Conservation (phyloP, 768 basidiomycete genomes). For the Suillus cothurnatus region DNA sequence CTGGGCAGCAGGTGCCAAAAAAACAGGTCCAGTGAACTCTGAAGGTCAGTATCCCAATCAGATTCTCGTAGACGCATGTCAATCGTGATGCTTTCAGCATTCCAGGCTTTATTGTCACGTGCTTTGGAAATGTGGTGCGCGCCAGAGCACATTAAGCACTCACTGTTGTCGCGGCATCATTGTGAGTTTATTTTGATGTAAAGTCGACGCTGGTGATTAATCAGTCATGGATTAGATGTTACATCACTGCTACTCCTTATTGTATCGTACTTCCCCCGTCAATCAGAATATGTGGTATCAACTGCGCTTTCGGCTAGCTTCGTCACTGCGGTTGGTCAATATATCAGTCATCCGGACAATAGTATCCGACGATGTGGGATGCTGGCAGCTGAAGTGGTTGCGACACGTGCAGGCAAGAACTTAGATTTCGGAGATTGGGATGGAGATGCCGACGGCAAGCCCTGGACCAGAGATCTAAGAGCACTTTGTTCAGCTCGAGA, state of each 20-base stretch:
- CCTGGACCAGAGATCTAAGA: conserved; percentile 67
- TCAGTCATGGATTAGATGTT: conserved; percentile 50
- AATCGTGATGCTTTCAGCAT: conserved; percentile 30
- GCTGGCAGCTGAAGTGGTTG: conserved; percentile 85
- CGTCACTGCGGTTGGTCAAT: conserved; percentile 67
- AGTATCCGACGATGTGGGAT: conserved; percentile 87
- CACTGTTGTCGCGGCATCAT: conserved; percentile 70
- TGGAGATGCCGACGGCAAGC: conserved; percentile 64
- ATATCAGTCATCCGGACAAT: conserved; percentile 77
- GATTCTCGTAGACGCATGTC: conserved; percentile 9
- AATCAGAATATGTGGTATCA: conserved; percentile 45
- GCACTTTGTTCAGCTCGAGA: conserved; percentile 52
- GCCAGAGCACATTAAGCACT: conserved; percentile 78
- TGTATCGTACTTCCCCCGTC: conserved; percentile 59
- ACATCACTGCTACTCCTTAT: conserved; percentile 71
- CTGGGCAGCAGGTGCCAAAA: conserved; percentile 63
- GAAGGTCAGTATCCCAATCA: conserved; percentile 21
- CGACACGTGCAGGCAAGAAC: conserved; percentile 59
- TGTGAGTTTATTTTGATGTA: conserved; percentile 51
- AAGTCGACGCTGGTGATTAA: background rate
- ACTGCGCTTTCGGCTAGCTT: conserved; percentile 61
- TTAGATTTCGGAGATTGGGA: conserved; percentile 87
- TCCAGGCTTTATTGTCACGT: conserved; percentile 48
- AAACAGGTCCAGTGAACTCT: conserved; percentile 35
- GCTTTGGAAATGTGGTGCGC: conserved; percentile 72